phyloP scores from a whole-genome alignment of 192 early-diverging fungal genomes.

The Podila clonocystis region DNA sequence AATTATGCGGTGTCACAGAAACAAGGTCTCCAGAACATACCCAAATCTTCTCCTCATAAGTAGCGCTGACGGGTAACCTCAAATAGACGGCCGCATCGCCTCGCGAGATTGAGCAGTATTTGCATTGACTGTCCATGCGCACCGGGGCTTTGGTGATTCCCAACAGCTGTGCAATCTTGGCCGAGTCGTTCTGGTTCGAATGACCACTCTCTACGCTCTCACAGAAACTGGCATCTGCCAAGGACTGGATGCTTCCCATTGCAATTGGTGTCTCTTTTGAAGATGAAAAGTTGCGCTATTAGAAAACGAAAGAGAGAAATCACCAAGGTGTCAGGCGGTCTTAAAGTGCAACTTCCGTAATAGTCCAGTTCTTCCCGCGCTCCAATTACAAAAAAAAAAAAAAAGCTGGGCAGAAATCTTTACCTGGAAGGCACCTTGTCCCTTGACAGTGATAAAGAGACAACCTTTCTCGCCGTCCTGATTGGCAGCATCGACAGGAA shows the following conservation, averaged over 20 bases:
- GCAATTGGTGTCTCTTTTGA: conserved; percentile 70
- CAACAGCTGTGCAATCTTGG: conserved; percentile 78
- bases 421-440: conserved; percentile 93
- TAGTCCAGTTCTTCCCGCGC: too few relatives aligned
- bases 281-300: conserved; percentile 67
- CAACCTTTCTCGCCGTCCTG: conserved; percentile 78
- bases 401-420: neutral
- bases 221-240: conserved; percentile 82
- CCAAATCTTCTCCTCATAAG: conserved; percentile 99
- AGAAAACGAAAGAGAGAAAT: neutral
- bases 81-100: conserved; percentile 97
- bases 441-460: conserved; percentile 87
- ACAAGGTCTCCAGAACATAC: conserved; percentile 45
- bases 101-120: conserved; percentile 91
- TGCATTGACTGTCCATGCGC: conserved; percentile 98
- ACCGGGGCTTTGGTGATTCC: conserved; percentile 83
- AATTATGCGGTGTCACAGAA: too few relatives aligned
- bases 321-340: neutral
- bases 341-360: neutral
- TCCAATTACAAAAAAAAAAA: too few relatives aligned
- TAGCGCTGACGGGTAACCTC: conserved; percentile 77
- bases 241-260: conserved; percentile 60
- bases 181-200: conserved; percentile 84
- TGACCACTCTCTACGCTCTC: conserved; percentile 96
- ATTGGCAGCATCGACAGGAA: conserved; percentile 69